Evolutionary conservation across 495 filamentous ascomycete species (phyloP).

Genomic region (Chaetomium fimeti): DNA sequence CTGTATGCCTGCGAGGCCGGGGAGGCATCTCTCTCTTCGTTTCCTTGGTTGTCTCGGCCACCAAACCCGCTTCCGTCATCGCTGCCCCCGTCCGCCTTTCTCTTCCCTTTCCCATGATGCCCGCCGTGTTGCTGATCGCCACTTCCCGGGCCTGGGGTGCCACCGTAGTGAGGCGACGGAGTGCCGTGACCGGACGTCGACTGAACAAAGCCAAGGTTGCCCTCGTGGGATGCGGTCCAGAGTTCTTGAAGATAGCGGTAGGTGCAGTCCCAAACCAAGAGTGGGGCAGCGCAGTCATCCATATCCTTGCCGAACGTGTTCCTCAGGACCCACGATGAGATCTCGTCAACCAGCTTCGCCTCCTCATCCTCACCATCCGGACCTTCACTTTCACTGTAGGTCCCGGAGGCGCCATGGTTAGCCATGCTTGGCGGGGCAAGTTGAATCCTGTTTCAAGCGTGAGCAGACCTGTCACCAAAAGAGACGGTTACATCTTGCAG

Average conservation of each 20-base stretch:
- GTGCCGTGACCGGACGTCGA: constrained; percentile 24
- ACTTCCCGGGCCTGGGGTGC: constrained; percentile 10
- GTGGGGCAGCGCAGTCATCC: constrained; percentile 34
- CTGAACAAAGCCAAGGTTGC: constrained; percentile 21
- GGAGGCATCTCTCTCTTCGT: constrained; percentile 22
- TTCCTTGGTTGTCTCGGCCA: constrained; percentile 24
- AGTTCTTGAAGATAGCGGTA: constrained; percentile 33
- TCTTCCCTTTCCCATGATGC: constrained; percentile 30
- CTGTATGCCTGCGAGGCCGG: constrained; percentile 19
- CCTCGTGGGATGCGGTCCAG: constrained; percentile 24
- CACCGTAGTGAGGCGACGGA: constrained; percentile 20
- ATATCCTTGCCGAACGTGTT: constrained; percentile 34
- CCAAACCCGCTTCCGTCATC: constrained; percentile 27
- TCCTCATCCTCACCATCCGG: constrained; percentile 24
- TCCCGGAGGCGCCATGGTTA: constrained; percentile 10
- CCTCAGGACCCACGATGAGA: constrained; percentile 34
- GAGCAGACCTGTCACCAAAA: neutral
- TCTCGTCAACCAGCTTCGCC: constrained; percentile 29
- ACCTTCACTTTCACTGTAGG: constrained; percentile 18
- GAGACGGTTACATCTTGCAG: neutral
- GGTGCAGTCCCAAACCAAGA: constrained; percentile 36
- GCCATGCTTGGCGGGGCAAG: constrained; percentile 17
- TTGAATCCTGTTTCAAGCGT: constrained; percentile 14
- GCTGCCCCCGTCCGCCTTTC: constrained; percentile 33
- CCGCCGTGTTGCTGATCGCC: constrained; percentile 18